These are phyloP conservation scores for Byssothecium circinans DNA, from an alignment of 2,329 filamentous ascomycete species.

Conservation along the genomic window DNA sequence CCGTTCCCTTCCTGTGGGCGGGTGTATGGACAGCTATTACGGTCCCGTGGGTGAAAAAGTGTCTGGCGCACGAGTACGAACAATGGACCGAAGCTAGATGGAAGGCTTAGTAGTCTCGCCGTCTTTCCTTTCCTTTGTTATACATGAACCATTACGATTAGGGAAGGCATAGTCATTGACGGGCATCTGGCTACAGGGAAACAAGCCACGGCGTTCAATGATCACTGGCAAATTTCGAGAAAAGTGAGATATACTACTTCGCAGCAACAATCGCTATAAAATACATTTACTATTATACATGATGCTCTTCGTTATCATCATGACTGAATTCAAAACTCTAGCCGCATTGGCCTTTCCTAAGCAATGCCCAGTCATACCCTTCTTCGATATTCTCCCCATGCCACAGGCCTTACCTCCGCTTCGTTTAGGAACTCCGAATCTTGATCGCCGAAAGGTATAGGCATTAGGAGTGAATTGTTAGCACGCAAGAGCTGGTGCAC, in stretches of 20 bases:
- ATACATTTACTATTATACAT: too few relatives aligned
- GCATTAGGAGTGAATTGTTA: too few relatives aligned
- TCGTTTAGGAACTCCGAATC: too few relatives aligned
- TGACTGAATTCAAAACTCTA: too few relatives aligned
- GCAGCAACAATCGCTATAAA: too few relatives aligned
- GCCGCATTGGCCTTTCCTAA: too few relatives aligned
- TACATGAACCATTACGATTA: not conserved
- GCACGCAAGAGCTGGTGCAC: too few relatives aligned
- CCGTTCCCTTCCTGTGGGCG: slow-evolving; percentile 54
- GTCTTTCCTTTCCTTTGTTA: not conserved
- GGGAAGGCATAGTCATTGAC: not conserved
- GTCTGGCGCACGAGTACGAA: slow-evolving; percentile 38
- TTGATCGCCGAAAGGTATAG: too few relatives aligned
- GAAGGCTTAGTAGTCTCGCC: slow-evolving; percentile 34
- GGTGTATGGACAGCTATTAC: slow-evolving; percentile 52
- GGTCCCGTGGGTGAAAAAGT: slow-evolving; percentile 48
- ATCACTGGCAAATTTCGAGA: not conserved
- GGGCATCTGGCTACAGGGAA: not conserved
- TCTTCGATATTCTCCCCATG: too few relatives aligned
- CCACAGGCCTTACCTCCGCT: too few relatives aligned
- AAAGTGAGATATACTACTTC: not conserved
- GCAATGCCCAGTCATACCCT: too few relatives aligned
- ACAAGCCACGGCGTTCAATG: not conserved
- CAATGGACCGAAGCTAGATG: slow-evolving; percentile 42
- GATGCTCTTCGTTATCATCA: too few relatives aligned